Evolutionary conservation across 192 early-diverging fungal species (phyloP).

Genomic region (Podochytrium sp.): DNA sequence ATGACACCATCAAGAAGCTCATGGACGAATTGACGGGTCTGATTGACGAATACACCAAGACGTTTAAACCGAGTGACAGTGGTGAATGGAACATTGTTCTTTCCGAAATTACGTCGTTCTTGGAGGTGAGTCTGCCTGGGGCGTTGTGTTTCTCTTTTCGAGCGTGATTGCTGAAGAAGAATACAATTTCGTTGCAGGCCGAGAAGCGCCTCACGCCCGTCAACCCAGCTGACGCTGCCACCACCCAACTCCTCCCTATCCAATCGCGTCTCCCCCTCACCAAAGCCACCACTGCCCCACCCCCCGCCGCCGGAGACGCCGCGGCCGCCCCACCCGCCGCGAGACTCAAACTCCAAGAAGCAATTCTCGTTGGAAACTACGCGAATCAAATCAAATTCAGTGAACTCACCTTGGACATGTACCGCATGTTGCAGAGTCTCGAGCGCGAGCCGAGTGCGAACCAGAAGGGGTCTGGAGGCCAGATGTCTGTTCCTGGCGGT

Average conservation of each 20-base stretch:
- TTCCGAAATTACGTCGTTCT: constrained; percentile 68
- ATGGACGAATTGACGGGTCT: constrained; percentile 81
- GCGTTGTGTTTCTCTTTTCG: constrained; percentile 3
- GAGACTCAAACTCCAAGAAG: constrained; percentile 83
- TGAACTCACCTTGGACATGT: constrained; percentile 95
- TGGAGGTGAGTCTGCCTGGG: constrained; percentile 63
- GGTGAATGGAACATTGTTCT: constrained; percentile 80
- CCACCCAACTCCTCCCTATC: not conserved
- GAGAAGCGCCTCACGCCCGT: constrained; percentile 78
- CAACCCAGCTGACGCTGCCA: constrained; percentile 47
- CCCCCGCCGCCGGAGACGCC: constrained; percentile 56
- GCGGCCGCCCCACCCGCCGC: constrained; percentile 37
- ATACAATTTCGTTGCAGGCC: constrained; percentile 51
- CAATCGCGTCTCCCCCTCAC: constrained; percentile 15
- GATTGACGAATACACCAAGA: constrained; percentile 86
- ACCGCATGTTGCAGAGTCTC: constrained; percentile 92
- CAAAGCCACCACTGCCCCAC: constrained; percentile 38
- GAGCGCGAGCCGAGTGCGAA: constrained; percentile 69
- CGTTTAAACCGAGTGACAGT: constrained; percentile 86
- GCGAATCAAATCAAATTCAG: constrained; percentile 98
- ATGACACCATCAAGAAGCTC: constrained; percentile 77
- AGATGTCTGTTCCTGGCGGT: not conserved
- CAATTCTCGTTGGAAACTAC: constrained; percentile 93
- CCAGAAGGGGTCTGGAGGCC: not conserved
- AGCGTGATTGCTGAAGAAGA: not conserved